Conservation (phyloP, 257 asterid species). For the Anisodus tanguticus region DNA sequence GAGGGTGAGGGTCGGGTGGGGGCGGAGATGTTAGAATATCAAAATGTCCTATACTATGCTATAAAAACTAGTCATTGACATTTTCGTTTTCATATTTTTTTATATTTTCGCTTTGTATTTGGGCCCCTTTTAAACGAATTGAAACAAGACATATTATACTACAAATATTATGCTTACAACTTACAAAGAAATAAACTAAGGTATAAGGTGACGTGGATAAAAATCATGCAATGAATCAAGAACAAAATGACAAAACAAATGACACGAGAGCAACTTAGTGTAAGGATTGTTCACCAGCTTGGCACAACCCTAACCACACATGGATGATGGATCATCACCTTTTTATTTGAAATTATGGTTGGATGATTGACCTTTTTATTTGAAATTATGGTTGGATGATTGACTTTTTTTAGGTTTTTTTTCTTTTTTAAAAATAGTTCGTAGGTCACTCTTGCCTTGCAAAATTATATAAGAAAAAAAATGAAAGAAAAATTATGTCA, state of each 20-base stretch:
- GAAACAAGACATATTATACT: slow-evolving; percentile 31
- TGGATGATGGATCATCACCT: slow-evolving; percentile 23
- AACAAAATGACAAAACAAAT: slow-evolving; percentile 48
- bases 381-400: neutral
- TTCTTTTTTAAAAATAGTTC: neutral
- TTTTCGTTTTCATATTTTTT: neutral
- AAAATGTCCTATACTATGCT: neutral
- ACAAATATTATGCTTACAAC: neutral
- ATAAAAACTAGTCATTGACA: neutral
- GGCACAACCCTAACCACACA: slow-evolving; percentile 43
- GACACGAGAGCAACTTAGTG: slow-evolving; percentile 37
- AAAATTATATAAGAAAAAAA: neutral
- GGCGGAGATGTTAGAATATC: too few relatives aligned
- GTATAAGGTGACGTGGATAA: slow-evolving; percentile 34
- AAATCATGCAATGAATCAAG: slow-evolving; percentile 57
- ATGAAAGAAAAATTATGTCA: neutral
- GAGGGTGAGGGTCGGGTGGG: neutral
- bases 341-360: neutral
- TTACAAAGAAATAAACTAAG: neutral
- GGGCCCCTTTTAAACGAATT: neutral
- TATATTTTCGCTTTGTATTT: neutral
- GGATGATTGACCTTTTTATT: slow-evolving; percentile 17
- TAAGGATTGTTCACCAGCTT: slow-evolving; percentile 36
- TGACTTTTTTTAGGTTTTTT: neutral
- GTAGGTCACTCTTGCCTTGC: neutral